Evolutionary conservation across 345 rosid genomes (phyloP), one percentile per base, ranked within the genome.

Genomic region (Acer yangbiense): DNA sequence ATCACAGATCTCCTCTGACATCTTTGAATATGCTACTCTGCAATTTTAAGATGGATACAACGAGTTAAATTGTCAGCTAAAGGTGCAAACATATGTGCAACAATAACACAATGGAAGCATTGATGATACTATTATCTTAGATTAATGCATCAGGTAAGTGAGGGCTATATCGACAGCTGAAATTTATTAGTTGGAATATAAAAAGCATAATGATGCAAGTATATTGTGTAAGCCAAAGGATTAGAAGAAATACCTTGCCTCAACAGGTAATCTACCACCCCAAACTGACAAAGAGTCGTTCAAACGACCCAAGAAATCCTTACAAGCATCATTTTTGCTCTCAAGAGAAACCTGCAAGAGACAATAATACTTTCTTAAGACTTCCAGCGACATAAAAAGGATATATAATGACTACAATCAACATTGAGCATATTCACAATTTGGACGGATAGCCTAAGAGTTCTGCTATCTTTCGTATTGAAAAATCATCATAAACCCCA

Each of bases 11-110:
- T 96, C 98, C 80, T 92, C 92, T 6, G 90, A 94, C 98, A 96
- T 96, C 85, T 87, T 92, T 35, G 97, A 85, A 83, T 90, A 92
- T 21, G 90, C 90, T 7, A 96, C 88, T 83, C 99, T 96, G 90
- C 77, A 83, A 29, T 52, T 46, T 54, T 12, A 65, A 0, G 25
- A 74, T 75, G 46, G 39, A 23, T 27, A 21, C 18, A 62, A 0
- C 29, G 69, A 68, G 69, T 76, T 68, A 39, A 39, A 23, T 35
- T 17, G 55, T 6, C 27, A 60, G 65, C 50, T n/a, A 18, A 4
- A 16, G 68, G 35, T 44, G 13, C 61, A 41, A 18, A 67, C 25
- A 17, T 44, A 2, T 52, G 58, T 3, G 8, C 13, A 55, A 5
- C 11, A 43, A 41, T 14, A 18, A 12, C 7, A 21, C 39, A 23